Evolutionary conservation across 192 early-diverging fungal genomes (phyloP).

Genomic region (Gigaspora rosea): DNA sequence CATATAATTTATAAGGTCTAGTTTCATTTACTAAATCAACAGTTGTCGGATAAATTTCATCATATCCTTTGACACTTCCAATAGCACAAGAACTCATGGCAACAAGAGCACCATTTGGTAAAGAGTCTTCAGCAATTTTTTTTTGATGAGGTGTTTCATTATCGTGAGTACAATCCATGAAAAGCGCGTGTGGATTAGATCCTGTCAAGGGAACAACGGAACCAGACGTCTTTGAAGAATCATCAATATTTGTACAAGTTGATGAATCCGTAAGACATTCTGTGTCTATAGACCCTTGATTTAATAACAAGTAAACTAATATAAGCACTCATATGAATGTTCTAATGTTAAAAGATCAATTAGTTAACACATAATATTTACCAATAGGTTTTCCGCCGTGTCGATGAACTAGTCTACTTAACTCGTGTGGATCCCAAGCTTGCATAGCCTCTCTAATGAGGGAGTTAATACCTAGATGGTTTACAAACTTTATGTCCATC

Average conservation of each 20-base stretch:
- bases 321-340: too few relatives aligned
- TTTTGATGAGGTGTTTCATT: conserved; percentile 96
- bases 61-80: conserved; percentile 97
- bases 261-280: conserved; percentile 57
- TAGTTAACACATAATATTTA: conserved; percentile 35
- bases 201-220: conserved; percentile 74
- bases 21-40: conserved; percentile 89
- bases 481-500: conserved; percentile 90
- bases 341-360: not conserved
- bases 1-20: conserved; percentile 71
- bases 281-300: conserved; percentile 73
- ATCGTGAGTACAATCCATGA: conserved; percentile 99
- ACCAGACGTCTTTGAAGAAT: conserved; percentile 42
- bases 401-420: conserved; percentile 86
- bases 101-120: conserved; percentile 89
- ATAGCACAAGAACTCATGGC: conserved; percentile 89
- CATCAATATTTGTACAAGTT: conserved; percentile 43
- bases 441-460: conserved; percentile 98
- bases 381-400: conserved; percentile 92
- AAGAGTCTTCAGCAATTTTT: conserved; percentile 82
- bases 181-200: conserved; percentile 87
- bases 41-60: conserved; percentile 87
- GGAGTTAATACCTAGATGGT: conserved; percentile 92
- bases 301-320: conserved; percentile 6
- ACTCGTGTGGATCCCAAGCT: conserved; percentile 90